These are phyloP conservation scores for Emergomyces orientalis DNA, from an alignment of 2,329 filamentous ascomycete species.

Conservation along the genomic window DNA sequence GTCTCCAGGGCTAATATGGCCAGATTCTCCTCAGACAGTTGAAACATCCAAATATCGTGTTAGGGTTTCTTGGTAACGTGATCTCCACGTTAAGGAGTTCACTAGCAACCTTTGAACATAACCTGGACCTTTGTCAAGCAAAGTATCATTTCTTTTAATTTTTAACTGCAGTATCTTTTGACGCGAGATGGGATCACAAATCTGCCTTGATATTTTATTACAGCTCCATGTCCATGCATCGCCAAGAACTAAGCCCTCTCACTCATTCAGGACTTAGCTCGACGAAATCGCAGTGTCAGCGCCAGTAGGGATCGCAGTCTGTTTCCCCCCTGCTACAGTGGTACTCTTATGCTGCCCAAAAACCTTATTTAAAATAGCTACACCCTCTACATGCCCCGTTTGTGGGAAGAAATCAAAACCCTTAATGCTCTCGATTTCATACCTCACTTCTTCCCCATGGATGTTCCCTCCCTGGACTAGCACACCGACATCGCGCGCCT, in stretches of 20 bases:
- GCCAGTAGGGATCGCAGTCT: background rate
- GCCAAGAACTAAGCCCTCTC: background rate
- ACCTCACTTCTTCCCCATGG: constrained; percentile 41
- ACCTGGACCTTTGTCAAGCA: background rate
- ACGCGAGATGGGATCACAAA: background rate
- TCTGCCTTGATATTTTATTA: background rate
- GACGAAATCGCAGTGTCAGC: background rate
- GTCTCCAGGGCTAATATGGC: too few species aligned
- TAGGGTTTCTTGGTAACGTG: background rate
- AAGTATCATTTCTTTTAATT: background rate
- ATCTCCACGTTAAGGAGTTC: background rate
- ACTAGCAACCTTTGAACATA: too few species aligned
- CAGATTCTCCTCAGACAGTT: too few species aligned
- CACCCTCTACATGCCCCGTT: constrained; percentile 58
- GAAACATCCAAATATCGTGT: too few species aligned
- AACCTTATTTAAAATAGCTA: constrained; percentile 47
- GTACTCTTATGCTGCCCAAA: background rate
- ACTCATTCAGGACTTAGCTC: background rate
- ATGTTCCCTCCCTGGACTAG: constrained; percentile 58
- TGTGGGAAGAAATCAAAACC: constrained; percentile 99
- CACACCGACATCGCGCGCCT: constrained; percentile 84
- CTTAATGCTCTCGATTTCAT: constrained; percentile 79
- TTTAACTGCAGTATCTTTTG: background rate
- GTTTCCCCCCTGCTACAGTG: background rate
- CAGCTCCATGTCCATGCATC: background rate